Evolutionary conservation across 345 rosid genomes (phyloP).

Genomic region (Lepidium africanum): DNA sequence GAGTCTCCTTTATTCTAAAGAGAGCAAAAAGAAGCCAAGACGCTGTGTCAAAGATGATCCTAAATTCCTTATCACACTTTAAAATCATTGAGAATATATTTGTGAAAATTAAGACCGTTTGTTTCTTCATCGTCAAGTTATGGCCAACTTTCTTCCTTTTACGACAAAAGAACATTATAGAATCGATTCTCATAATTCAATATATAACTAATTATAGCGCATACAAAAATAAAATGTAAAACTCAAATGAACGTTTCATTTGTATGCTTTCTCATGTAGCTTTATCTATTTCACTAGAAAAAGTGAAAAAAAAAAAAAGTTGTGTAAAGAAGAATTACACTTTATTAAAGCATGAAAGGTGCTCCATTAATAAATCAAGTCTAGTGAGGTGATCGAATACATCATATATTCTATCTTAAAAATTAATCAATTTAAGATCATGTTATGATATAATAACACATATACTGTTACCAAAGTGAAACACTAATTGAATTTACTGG

Average conservation of each 20-base stretch:
- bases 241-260: slow-evolving; percentile 18
- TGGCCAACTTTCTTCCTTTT: slow-evolving; percentile 14
- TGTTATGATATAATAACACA: background rate
- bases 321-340: slow-evolving; percentile 15
- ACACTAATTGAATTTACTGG: background rate
- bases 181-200: slow-evolving; percentile 19
- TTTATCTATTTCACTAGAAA: slow-evolving; percentile 29
- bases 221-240: background rate
- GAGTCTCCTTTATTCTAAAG: slow-evolving; percentile 30
- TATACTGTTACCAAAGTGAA: background rate
- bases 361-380: slow-evolving; percentile 22
- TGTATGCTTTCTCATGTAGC: slow-evolving; percentile 23
- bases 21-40: slow-evolving; percentile 20
- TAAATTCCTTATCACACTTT: background rate
- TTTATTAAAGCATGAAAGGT: slow-evolving; percentile 26
- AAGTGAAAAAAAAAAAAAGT: slow-evolving; percentile 15
- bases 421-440: background rate
- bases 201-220: background rate
- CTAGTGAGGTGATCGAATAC: slow-evolving; percentile 21
- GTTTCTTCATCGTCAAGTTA: slow-evolving; percentile 27
- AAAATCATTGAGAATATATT: background rate
- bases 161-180: slow-evolving; percentile 7
- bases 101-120: slow-evolving; percentile 9
- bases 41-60: slow-evolving; percentile 12
- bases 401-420: slow-evolving; percentile 11